A percentile compares a stretch with the other conserved stretches of the same genome.
Evolutionary conservation across 108 stramenopile species (phyloP).

Genomic region (Mediolabrus comicus): DNA sequence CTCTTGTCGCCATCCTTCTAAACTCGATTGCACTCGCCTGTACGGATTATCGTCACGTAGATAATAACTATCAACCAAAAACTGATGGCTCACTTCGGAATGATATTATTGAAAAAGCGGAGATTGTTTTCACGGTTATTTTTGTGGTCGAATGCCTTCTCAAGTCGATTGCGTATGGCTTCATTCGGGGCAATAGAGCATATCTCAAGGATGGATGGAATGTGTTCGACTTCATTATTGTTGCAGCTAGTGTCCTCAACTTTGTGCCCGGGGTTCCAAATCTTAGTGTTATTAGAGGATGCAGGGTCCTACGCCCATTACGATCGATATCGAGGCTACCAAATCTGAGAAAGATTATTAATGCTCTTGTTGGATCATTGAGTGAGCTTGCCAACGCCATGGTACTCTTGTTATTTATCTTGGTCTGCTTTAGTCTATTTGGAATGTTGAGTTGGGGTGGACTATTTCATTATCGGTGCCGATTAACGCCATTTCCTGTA

Average conservation of each 20-base stretch:
- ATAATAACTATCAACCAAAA: constrained; percentile 32
- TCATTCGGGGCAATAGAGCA: constrained; percentile 16
- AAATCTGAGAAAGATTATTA: constrained; percentile 60
- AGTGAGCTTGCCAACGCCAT: constrained; percentile 63
- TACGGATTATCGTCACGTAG: constrained; percentile 31
- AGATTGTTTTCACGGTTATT: constrained; percentile 40
- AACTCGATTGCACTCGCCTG: constrained; percentile 34
- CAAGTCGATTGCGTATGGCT: constrained; percentile 64
- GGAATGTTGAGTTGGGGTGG: constrained; percentile 66
- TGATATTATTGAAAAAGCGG: constrained; percentile 15
- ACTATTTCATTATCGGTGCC: constrained; percentile 57
- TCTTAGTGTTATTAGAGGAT: constrained; percentile 53
- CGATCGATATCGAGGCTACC: constrained; percentile 59
- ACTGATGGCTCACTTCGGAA: constrained; percentile 23
- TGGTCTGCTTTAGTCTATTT: constrained; percentile 68
- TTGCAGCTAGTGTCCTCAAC: constrained; percentile 47
- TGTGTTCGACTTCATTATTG: constrained; percentile 55
- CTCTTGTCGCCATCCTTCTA: constrained; percentile 26
- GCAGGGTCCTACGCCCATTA: constrained; percentile 69
- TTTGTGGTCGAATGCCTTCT: constrained; percentile 61
- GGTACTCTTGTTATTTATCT: constrained; percentile 53
- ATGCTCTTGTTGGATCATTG: constrained; percentile 51
- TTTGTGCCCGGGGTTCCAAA: constrained; percentile 60
- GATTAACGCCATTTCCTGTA: constrained; percentile 58
- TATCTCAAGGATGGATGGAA: constrained; percentile 75